Percentiles rank a stretch among this genome's conserved stretches.
phyloP scores from a whole-genome alignment of 306 rosid genomes.

The Oxytropis ochrocephala region DNA sequence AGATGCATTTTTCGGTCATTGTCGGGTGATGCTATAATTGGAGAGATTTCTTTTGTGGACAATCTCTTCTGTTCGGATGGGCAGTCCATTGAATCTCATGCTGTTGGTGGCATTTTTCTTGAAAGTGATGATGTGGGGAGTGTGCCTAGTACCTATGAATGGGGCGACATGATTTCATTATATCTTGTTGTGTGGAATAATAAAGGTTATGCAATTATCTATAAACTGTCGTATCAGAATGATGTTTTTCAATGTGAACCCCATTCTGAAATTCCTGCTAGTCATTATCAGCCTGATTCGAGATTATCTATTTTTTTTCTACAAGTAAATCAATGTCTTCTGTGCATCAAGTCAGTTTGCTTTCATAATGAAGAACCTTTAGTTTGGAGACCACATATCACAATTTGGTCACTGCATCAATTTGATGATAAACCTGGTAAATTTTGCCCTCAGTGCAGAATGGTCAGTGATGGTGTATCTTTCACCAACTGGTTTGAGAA shows the following conservation, averaged over 20 bases:
- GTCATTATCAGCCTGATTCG: slow-evolving; percentile 36
- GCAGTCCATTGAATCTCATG: slow-evolving; percentile 37
- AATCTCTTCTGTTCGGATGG: slow-evolving; percentile 21
- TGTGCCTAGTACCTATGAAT: slow-evolving; percentile 18
- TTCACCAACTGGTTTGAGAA: slow-evolving; percentile 45
- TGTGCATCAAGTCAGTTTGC: slow-evolving; percentile 62
- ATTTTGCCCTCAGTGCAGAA: slow-evolving; percentile 35
- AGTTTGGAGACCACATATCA: slow-evolving; percentile 64
- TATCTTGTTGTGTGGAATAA: slow-evolving; percentile 63
- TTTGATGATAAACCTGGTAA: slow-evolving; percentile 39
- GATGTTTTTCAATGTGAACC: slow-evolving; percentile 48
- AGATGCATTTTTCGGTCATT: slow-evolving; percentile 57
- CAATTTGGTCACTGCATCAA: slow-evolving; percentile 43
- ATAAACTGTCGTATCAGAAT: slow-evolving; percentile 43
- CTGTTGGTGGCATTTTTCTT: slow-evolving; percentile 60
- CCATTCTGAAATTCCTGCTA: slow-evolving; percentile 60
- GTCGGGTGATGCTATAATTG: slow-evolving; percentile 43
- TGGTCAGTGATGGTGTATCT: slow-evolving; percentile 42
- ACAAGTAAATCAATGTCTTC: slow-evolving; percentile 44
- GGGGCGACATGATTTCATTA: slow-evolving; percentile 20
- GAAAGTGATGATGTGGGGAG: slow-evolving; percentile 33
- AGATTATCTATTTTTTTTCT: slow-evolving; percentile 42
- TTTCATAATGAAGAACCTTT: slow-evolving; percentile 56
- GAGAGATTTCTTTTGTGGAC: slow-evolving; percentile 56
- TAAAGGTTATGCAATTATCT: slow-evolving; percentile 58